These are phyloP conservation scores for Yamadazyma friedrichii DNA, from an alignment of 1,139 yeast species.

Conservation along the genomic window DNA sequence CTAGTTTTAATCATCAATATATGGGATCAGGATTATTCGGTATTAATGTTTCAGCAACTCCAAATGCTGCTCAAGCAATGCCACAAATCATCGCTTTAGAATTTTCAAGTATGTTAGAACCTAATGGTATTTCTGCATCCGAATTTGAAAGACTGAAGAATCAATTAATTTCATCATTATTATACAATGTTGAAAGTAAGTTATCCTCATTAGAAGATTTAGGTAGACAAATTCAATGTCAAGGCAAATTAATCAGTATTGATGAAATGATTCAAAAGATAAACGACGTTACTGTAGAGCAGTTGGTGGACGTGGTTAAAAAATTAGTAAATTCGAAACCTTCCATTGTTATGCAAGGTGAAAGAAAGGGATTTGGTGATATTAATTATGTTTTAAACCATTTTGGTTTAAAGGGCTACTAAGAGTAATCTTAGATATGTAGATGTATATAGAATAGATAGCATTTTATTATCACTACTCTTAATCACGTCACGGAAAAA, in stretches of 20 bases:
- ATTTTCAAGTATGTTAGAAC: constrained; percentile 61
- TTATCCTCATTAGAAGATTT: constrained; percentile 90
- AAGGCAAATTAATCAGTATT: constrained; percentile 74
- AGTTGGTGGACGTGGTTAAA: constrained; percentile 72
- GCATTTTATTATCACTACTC: neutral
- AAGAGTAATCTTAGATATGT: neutral
- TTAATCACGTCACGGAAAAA: no score
- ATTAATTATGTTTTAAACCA: constrained; percentile 61
- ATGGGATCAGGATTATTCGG: constrained; percentile 92
- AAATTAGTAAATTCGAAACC: constrained; percentile 77
- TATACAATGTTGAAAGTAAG: constrained; percentile 92
- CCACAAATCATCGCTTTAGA: constrained; percentile 82
- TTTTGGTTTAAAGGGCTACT: constrained; percentile 26
- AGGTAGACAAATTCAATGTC: constrained; percentile 91
- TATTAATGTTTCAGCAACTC: constrained; percentile 78
- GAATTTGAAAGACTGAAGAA: constrained; percentile 91
- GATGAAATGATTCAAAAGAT: constrained; percentile 82
- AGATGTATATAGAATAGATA: constrained; percentile 6
- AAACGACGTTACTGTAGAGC: constrained; percentile 61
- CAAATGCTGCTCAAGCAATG: constrained; percentile 81
- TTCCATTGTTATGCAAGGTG: constrained; percentile 87
- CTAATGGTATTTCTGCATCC: constrained; percentile 55
- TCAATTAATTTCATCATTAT: constrained; percentile 81
- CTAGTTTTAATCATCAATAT: constrained; percentile 86
- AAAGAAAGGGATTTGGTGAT: constrained; percentile 82